These are phyloP conservation scores for Salvia hispanica DNA, from an alignment of 257 asterid species.

Conservation along the genomic window DNA sequence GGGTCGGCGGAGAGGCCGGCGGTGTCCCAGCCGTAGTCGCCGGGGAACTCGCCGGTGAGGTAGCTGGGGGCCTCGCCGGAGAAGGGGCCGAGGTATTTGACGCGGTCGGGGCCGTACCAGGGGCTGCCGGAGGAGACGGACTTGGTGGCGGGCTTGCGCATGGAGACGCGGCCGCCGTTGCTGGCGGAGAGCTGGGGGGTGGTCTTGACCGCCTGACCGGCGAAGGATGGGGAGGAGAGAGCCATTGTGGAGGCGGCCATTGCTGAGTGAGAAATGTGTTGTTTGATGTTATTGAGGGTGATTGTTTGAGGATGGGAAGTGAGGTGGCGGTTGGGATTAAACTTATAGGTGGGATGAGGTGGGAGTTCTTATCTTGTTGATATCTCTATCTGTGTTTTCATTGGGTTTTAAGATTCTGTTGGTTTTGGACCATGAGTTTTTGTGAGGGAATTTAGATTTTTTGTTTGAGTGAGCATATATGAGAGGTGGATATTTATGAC, in stretches of 20 bases:
- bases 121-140: conserved; percentile 53
- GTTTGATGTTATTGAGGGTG: neutral
- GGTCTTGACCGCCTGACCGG: conserved; percentile 49
- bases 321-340: neutral
- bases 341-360: conserved; percentile 6
- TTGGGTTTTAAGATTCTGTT: conserved; percentile 18
- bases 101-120: conserved; percentile 77
- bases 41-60: conserved; percentile 69
- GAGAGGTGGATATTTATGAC: no score
- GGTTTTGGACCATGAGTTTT: neutral
- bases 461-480: no score
- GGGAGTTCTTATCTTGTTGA: neutral
- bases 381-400: conserved; percentile 8
- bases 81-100: conserved; percentile 69
- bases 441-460: no score
- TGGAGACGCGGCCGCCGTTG: conserved; percentile 35
- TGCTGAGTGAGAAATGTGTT: neutral
- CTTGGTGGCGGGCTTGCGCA: conserved; percentile 49
- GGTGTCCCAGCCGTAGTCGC: conserved; percentile 79
- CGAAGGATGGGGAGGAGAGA: conserved; percentile 55
- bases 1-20: conserved; percentile 74
- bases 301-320: neutral
- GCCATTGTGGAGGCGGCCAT: conserved; percentile 63
- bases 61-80: conserved; percentile 71
- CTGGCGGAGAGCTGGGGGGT: conserved; percentile 30